These are phyloP conservation scores for Mortierella antarctica DNA, from an alignment of 192 early-diverging fungal species.

Conservation along the genomic window DNA sequence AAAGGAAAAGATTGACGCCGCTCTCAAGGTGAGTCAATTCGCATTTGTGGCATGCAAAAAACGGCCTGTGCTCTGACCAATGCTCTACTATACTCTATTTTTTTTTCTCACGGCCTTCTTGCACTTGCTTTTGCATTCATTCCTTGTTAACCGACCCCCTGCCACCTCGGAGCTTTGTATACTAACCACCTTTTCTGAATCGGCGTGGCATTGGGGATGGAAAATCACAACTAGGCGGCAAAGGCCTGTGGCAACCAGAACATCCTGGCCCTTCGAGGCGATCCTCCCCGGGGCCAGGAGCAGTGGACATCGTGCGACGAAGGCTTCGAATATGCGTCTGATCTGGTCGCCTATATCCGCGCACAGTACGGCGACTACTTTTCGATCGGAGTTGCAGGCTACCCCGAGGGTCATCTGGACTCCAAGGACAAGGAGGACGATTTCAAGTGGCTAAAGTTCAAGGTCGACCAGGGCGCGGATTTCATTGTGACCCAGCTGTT, in stretches of 20 bases:
- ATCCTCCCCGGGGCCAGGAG: slow-evolving; percentile 85
- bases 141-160: too few relatives aligned
- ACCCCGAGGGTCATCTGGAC: slow-evolving; percentile 94
- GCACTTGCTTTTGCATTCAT: too few relatives aligned
- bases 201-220: too few relatives aligned
- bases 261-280: slow-evolving; percentile 95
- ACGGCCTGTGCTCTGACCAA: too few relatives aligned
- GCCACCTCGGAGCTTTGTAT: too few relatives aligned
- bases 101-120: neutral
- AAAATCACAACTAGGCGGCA: too few relatives aligned
- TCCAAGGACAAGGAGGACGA: slow-evolving; percentile 80
- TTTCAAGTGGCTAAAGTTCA: slow-evolving; percentile 81
- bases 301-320: slow-evolving; percentile 82
- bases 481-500: slow-evolving; percentile 96
- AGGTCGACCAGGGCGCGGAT: slow-evolving; percentile 94
- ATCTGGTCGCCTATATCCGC: slow-evolving; percentile 93
- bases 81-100: neutral
- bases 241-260: slow-evolving; percentile 91
- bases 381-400: slow-evolving; percentile 97
- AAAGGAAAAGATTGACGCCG: slow-evolving; percentile 82
- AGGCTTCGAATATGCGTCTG: slow-evolving; percentile 85
- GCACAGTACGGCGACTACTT: slow-evolving; percentile 91
- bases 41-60: too few relatives aligned
- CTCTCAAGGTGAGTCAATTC: slow-evolving; percentile 71
- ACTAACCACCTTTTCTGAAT: too few relatives aligned